These are phyloP conservation scores for Umbelopsis ramanniana DNA, from an alignment of 192 early-diverging fungal species.

Conservation along the genomic window DNA sequence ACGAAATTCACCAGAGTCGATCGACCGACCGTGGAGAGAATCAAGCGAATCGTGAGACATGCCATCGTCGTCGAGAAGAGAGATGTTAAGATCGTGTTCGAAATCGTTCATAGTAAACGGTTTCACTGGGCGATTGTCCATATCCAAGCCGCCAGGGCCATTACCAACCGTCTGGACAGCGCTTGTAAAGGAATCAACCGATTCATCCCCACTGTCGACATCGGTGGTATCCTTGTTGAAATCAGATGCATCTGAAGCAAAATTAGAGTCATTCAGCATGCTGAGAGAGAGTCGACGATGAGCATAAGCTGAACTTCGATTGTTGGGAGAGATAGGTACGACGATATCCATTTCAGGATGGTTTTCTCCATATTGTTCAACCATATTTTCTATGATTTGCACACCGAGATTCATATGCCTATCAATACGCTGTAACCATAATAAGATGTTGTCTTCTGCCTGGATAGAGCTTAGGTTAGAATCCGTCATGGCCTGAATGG, in stretches of 20 bases:
- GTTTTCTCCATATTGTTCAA: not conserved
- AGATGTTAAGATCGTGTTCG: not conserved
- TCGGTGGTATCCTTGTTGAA: not conserved
- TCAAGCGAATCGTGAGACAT: not conserved
- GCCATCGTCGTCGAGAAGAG: not conserved
- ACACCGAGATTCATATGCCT: not conserved
- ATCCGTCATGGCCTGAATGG: slow-evolving; percentile 13
- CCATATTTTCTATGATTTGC: not conserved
- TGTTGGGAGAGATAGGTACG: not conserved
- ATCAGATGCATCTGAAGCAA: not conserved
- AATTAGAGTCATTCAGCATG: not conserved
- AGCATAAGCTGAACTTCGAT: not conserved
- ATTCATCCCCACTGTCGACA: not conserved
- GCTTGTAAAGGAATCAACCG: slow-evolving; percentile 3
- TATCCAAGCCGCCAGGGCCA: slow-evolving; percentile 10
- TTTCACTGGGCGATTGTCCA: not conserved
- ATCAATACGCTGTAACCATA: slow-evolving; percentile 9
- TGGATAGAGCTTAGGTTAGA: not conserved
- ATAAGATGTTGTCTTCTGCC: not conserved
- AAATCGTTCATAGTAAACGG: slow-evolving; percentile 8
- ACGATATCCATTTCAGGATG: not conserved
- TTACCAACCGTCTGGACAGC: not conserved
- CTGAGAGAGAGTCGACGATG: not conserved
- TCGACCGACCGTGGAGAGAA: not conserved
- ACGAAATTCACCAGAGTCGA: not conserved